Evolutionary conservation across 2,329 filamentous ascomycete genomes (phyloP).

Genomic region (Xylaria sp.): DNA sequence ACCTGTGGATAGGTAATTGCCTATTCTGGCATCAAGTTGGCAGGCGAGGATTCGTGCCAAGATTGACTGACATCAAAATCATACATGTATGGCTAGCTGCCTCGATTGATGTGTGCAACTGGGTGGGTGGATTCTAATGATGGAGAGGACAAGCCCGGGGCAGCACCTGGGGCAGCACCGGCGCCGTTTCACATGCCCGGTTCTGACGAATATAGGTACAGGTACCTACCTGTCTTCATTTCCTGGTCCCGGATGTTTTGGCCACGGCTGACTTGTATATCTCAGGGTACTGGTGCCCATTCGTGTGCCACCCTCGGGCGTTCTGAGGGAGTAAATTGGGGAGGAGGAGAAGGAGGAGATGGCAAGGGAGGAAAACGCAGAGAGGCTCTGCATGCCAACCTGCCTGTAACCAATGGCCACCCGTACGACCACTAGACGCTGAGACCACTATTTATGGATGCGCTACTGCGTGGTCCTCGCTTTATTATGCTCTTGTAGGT

Average conservation of each 20-base stretch:
- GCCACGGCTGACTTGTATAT: background rate
- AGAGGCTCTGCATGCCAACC: background rate
- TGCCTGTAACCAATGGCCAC: conserved; percentile 5
- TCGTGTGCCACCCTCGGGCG: conserved; percentile 23
- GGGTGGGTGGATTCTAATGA: background rate
- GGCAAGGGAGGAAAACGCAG: conserved; percentile 8
- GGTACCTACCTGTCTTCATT: background rate
- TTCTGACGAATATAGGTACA: background rate
- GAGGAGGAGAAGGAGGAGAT: conserved; percentile 19
- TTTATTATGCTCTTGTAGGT: conserved; percentile 14
- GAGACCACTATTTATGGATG: background rate
- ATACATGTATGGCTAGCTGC: background rate
- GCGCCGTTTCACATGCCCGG: conserved; percentile 10
- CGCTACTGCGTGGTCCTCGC: conserved; percentile 28
- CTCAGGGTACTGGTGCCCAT: conserved; percentile 16
- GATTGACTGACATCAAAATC: conserved; percentile 1
- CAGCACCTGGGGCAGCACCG: background rate
- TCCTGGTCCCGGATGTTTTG: background rate
- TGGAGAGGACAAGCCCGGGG: background rate
- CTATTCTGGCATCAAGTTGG: conserved; percentile 20
- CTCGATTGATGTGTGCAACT: background rate
- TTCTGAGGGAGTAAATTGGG: background rate
- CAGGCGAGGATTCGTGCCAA: conserved; percentile 3
- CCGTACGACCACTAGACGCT: conserved; percentile 18
- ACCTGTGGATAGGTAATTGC: conserved; percentile 14